phyloP scores from a whole-genome alignment of 257 asterid genomes.

The Solanum pinnatisectum region DNA sequence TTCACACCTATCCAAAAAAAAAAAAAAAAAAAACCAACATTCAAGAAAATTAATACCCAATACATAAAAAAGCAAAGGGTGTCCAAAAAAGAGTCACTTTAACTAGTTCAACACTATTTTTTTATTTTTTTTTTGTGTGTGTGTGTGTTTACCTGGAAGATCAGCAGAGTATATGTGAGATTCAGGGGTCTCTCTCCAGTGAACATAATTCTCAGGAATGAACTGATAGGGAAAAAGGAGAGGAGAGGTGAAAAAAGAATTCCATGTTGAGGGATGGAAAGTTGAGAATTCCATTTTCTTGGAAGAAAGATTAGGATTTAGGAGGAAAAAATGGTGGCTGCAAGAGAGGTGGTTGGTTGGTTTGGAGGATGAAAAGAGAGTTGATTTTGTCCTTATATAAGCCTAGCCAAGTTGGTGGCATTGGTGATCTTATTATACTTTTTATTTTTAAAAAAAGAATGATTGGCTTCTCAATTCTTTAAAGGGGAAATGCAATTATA shows the following conservation, averaged over 20 bases:
- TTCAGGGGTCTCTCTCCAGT: constrained; percentile 60
- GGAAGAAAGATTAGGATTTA: not conserved
- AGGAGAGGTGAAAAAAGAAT: constrained; percentile 24
- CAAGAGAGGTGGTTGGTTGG: not conserved
- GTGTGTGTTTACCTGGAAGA: constrained; percentile 41
- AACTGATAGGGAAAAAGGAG: constrained; percentile 22
- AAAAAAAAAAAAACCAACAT: not conserved
- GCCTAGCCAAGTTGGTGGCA: not conserved
- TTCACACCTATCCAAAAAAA: constrained; percentile 29
- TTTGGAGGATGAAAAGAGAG: not conserved
- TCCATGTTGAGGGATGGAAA: constrained; percentile 12
- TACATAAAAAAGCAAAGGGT: not conserved
- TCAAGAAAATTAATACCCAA: not conserved
- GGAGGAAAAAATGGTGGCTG: not conserved
- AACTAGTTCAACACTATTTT: not conserved
- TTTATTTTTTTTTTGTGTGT: not conserved
- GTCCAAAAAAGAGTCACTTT: not conserved
- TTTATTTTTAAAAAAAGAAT: not conserved
- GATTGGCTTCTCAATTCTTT: constrained; percentile 1
- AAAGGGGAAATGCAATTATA: not conserved
- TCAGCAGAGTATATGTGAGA: constrained; percentile 66
- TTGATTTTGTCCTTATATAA: not conserved
- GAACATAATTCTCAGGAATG: constrained; percentile 50
- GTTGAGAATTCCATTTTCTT: constrained; percentile 29
- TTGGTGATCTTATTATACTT: not conserved